Evolutionary conservation across 2,329 filamentous ascomycete genomes (phyloP).

Genomic region (Talaromyces marneffei): DNA sequence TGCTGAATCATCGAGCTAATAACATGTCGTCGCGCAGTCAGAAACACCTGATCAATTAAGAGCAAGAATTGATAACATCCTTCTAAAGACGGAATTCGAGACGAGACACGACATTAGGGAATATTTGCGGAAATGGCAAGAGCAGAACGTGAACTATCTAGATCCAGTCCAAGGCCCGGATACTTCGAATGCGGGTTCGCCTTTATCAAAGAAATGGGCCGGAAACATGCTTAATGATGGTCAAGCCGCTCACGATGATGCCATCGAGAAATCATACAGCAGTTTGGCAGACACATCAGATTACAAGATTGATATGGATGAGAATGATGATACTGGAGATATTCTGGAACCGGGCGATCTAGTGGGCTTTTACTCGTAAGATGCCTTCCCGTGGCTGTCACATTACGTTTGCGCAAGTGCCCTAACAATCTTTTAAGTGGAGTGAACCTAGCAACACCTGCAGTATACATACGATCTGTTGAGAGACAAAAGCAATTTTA

Average conservation of each 20-base stretch:
- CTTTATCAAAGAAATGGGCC: conserved; percentile 14
- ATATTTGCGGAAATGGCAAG: conserved; percentile 39
- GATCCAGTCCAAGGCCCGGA: conserved; percentile 27
- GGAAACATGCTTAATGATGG: conserved; percentile 33
- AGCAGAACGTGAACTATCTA: conserved; percentile 23
- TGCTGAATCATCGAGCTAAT: not conserved
- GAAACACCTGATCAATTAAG: conserved; percentile 2
- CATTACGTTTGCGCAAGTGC: not conserved
- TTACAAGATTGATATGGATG: conserved; percentile 23
- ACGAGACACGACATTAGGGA: conserved; percentile 34
- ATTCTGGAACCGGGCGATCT: conserved; percentile 38
- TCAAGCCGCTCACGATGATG: conserved; percentile 23
- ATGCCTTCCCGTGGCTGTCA: not conserved
- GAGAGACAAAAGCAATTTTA: conserved; percentile 41
- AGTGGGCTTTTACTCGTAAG: conserved; percentile 32
- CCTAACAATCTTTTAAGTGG: conserved; percentile 15
- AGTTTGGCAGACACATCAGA: conserved; percentile 24
- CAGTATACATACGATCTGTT: conserved; percentile 38
- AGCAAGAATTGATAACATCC: conserved; percentile 24
- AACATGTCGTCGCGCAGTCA: not conserved
- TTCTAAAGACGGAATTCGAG: conserved; percentile 31
- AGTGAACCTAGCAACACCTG: conserved; percentile 27
- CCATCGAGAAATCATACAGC: conserved; percentile 22
- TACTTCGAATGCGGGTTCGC: conserved; percentile 13
- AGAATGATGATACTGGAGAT: conserved; percentile 24